A percentile compares a stretch with the other conserved stretches of the same genome.
Conservation (phyloP, 148 eudicot genomes). For the Heliosperma pusillum region DNA sequence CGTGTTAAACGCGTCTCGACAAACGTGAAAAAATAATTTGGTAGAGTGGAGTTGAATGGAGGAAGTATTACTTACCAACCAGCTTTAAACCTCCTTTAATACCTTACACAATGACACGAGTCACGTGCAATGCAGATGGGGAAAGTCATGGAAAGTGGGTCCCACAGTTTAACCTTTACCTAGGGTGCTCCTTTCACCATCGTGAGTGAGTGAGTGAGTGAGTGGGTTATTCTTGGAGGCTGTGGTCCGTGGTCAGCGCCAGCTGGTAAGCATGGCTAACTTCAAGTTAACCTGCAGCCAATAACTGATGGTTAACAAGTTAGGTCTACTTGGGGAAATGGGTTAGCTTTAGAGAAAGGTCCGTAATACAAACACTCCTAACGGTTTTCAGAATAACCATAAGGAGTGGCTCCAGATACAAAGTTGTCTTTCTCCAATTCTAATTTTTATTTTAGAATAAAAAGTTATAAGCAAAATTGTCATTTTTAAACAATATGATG, state of each 20-base stretch:
- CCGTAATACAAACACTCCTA: no score
- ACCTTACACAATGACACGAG: constrained; percentile 11
- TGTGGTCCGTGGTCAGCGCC: neutral
- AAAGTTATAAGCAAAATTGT: no score
- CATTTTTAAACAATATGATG: no score
- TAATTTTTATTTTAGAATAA: no score
- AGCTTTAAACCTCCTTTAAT: neutral
- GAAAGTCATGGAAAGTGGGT: neutral
- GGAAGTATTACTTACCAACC: no score
- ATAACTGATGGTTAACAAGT: neutral
- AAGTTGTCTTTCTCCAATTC: no score
- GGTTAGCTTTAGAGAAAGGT: no score
- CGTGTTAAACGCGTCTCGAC: no score
- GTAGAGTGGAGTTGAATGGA: no score
- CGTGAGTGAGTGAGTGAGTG: neutral
- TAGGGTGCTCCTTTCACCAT: constrained; percentile 15
- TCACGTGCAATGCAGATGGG: constrained; percentile 26
- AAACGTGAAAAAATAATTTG: no score
- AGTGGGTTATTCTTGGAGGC: constrained; percentile 1
- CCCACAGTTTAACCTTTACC: neutral
- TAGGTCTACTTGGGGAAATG: neutral
- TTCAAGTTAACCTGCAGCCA: neutral
- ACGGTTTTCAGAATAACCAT: neutral
- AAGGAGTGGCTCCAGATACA: no score
- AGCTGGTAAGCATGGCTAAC: neutral